phyloP scores from a whole-genome alignment of 192 early-diverging fungal genomes.

The Coemansia sp. region DNA sequence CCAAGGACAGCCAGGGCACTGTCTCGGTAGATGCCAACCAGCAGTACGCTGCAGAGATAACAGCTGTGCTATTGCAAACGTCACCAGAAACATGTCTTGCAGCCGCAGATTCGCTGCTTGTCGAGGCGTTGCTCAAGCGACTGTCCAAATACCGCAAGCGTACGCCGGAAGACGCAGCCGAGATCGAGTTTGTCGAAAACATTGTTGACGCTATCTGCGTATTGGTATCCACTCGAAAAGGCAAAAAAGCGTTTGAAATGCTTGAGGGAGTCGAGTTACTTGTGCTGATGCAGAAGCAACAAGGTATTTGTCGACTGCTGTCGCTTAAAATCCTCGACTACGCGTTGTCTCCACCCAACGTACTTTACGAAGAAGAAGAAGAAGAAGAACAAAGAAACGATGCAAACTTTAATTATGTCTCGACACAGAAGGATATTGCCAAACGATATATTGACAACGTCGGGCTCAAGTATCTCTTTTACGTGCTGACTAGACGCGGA shows the following conservation, averaged over 20 bases:
- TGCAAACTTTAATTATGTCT: not conserved
- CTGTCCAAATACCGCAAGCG: constrained; percentile 61
- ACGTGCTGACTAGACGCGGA: constrained; percentile 78
- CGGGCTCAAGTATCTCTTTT: constrained; percentile 84
- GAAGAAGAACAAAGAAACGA: constrained; percentile 4
- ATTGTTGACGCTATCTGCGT: constrained; percentile 81
- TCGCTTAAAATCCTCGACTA: constrained; percentile 87
- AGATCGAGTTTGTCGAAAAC: constrained; percentile 91
- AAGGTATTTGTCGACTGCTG: constrained; percentile 73
- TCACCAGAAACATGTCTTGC: constrained; percentile 52
- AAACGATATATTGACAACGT: constrained; percentile 76
- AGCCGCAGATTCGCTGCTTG: constrained; percentile 53
- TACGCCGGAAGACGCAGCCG: constrained; percentile 82
- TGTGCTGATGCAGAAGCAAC: constrained; percentile 87
- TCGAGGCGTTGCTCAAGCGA: constrained; percentile 72
- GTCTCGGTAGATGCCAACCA: constrained; percentile 76
- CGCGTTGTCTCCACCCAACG: constrained; percentile 58
- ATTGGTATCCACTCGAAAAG: constrained; percentile 63
- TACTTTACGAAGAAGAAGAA: not conserved
- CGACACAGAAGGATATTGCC: constrained; percentile 55
- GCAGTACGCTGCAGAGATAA: constrained; percentile 83
- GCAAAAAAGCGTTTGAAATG: constrained; percentile 74
- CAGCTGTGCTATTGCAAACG: constrained; percentile 81
- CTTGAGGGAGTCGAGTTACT: constrained; percentile 90
- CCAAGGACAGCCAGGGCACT: not conserved